Base-by-base conservation (phyloP, 129 eudicot genomes). In the Flaveria robusta region DNA sequence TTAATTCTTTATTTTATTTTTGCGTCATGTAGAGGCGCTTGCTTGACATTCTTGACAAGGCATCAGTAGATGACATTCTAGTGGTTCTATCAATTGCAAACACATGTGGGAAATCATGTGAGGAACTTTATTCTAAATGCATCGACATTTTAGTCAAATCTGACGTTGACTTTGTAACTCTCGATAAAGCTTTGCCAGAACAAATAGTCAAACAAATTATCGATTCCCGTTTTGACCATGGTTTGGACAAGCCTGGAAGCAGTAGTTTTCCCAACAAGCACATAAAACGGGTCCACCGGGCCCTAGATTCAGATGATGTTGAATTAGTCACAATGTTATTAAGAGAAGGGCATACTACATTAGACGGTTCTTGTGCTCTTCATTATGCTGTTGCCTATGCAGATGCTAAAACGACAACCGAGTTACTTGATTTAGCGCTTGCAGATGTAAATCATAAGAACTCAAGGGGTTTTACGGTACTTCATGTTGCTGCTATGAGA, bases 341-440 rank as follows among this genome's bases (percentile, higher is more conserved):
- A 11, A 88, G 86, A 82, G 99, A 95, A 82, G 96, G 91, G 12
- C 93, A 83, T 79, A 91, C 97, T 7, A 79, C 86, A 19, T 79
- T 94, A 16, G 99, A 95, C 52, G 93, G 89, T 79, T 93, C 99
- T 13, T 89, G 85, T 68, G 99, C 97, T 4, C 91, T 95, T 23
- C 99, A 95, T 75, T 91, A 95, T 75, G 97, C 99, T 43, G 99
- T 95, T 39, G 99, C 96, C 37, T 86, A 95, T 77, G 89, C 97
- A 15, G 94, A 91, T 78, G 91, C 97, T 76, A 95, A 91, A 83
- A 91, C 94, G 37, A 89, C 97, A 14, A 83, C 87, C 14, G 99
- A 91, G 59, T 90, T 95, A 77, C 97, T 95, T 78, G 99, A 95
- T 78, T 88, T 95, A 64, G 87, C 86, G 23, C 82, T 91, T 59